phyloP scores from a whole-genome alignment of 2,329 filamentous ascomycete genomes.

The Atkinsonella hypoxylon region DNA sequence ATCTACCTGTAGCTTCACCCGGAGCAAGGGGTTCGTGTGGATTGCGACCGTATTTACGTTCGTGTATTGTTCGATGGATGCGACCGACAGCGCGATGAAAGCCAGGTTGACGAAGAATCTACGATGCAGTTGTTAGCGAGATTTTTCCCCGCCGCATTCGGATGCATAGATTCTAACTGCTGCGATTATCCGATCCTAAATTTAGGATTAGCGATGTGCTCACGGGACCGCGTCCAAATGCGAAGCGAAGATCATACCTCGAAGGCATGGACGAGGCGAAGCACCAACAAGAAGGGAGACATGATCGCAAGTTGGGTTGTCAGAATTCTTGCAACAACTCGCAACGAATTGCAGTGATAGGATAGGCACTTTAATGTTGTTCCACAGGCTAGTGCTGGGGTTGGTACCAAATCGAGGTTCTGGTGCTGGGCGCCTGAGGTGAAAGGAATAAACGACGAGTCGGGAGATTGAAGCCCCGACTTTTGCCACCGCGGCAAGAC shows the following conservation, averaged over 20 bases:
- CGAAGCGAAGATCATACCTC: slow-evolving; percentile 14
- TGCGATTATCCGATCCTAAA: slow-evolving; percentile 22
- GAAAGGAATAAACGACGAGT: too few relatives aligned
- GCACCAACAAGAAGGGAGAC: slow-evolving; percentile 21
- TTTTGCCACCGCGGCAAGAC: too few relatives aligned
- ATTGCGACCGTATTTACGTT: slow-evolving; percentile 35
- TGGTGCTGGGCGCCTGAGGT: too few relatives aligned
- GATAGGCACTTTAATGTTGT: too few relatives aligned
- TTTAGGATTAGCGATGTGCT: slow-evolving; percentile 8
- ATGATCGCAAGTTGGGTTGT: slow-evolving; percentile 10
- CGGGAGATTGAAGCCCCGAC: too few relatives aligned
- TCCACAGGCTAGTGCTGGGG: too few relatives aligned
- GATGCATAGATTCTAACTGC: slow-evolving; percentile 13
- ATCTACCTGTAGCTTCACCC: slow-evolving; percentile 39
- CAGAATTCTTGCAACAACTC: not conserved
- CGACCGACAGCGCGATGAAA: slow-evolving; percentile 41
- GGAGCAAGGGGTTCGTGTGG: slow-evolving; percentile 37
- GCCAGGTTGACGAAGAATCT: slow-evolving; percentile 38
- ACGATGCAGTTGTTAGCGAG: slow-evolving; percentile 2
- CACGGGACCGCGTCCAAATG: not conserved
- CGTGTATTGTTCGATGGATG: slow-evolving; percentile 39
- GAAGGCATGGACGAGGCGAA: slow-evolving; percentile 22
- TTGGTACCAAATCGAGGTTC: too few relatives aligned
- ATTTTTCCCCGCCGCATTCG: not conserved
- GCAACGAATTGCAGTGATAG: too few relatives aligned